Evolutionary conservation across 345 rosid species (phyloP).

Genomic region (Populus davidiana): DNA sequence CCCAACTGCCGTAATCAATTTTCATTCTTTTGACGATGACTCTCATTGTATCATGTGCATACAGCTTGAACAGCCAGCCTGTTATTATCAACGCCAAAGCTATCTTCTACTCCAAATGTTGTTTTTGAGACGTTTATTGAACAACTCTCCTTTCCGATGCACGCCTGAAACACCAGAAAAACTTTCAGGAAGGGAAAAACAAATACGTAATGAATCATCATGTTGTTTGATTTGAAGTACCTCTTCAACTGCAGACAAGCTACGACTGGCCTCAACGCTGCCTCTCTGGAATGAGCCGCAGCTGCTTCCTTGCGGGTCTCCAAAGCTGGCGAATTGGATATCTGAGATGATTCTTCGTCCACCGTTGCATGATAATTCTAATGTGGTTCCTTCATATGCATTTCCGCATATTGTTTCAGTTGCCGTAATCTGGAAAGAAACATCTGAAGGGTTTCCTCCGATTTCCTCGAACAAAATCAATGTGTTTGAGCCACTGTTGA

Average conservation of each 20-base stretch:
- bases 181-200: too few relatives aligned
- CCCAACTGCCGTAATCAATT: not conserved
- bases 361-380: constrained; percentile 5
- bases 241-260: not conserved
- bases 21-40: not conserved
- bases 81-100: not conserved
- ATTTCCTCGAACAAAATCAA: constrained; percentile 19
- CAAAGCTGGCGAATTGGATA: constrained; percentile 13
- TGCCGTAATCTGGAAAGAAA: constrained; percentile 5
- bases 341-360: not conserved
- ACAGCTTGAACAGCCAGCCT: not conserved
- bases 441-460: constrained; percentile 10
- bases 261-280: not conserved
- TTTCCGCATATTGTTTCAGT: not conserved
- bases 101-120: not conserved
- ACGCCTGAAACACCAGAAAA: not conserved
- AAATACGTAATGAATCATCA: too few relatives aligned
- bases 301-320: constrained; percentile 9
- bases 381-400: not conserved
- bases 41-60: not conserved
- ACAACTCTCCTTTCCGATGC: not conserved
- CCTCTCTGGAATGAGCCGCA: constrained; percentile 1
- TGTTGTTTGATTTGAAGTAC: not conserved
- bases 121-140: not conserved
- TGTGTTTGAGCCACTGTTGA: not conserved